phyloP scores from a whole-genome alignment of 306 rosid genomes.

The Notholithocarpus densiflorus region DNA sequence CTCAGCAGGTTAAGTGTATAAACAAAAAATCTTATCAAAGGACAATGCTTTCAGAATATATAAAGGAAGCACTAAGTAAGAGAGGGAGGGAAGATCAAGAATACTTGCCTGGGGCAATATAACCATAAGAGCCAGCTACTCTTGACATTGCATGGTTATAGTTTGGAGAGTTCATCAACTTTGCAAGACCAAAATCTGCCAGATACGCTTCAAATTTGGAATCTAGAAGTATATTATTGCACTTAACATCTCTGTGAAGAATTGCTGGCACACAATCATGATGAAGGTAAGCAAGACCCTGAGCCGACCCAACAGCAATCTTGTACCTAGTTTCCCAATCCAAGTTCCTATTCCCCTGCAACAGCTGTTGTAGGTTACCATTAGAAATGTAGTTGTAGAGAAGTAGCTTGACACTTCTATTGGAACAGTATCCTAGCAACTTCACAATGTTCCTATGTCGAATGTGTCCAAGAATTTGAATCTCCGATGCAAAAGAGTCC shows the following conservation, averaged over 20 bases:
- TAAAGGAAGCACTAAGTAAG: constrained; percentile 1
- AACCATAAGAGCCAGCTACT: constrained; percentile 98
- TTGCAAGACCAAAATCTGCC: constrained; percentile 96
- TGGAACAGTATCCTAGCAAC: constrained; percentile 89
- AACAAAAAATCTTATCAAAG: background rate
- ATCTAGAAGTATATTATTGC: constrained; percentile 95
- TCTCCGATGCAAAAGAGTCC: constrained; percentile 92
- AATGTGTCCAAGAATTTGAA: constrained; percentile 95
- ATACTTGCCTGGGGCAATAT: constrained; percentile 89
- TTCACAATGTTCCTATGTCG: constrained; percentile 91
- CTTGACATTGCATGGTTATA: constrained; percentile 92
- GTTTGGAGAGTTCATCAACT: constrained; percentile 77
- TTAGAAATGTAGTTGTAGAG: constrained; percentile 88
- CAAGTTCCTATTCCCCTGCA: constrained; percentile 73
- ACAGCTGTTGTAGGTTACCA: constrained; percentile 84
- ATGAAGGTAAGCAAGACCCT: constrained; percentile 92
- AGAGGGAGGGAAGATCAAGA: constrained; percentile 1
- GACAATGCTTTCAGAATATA: background rate
- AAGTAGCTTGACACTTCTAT: constrained; percentile 84
- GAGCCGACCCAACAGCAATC: constrained; percentile 94
- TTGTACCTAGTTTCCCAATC: constrained; percentile 98
- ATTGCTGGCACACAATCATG: constrained; percentile 94
- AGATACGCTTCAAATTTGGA: constrained; percentile 84
- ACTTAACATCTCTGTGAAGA: constrained; percentile 94
- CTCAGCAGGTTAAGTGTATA: background rate